phyloP scores from a whole-genome alignment of 2,329 filamentous ascomycete species.

The Huntiella savannae region DNA sequence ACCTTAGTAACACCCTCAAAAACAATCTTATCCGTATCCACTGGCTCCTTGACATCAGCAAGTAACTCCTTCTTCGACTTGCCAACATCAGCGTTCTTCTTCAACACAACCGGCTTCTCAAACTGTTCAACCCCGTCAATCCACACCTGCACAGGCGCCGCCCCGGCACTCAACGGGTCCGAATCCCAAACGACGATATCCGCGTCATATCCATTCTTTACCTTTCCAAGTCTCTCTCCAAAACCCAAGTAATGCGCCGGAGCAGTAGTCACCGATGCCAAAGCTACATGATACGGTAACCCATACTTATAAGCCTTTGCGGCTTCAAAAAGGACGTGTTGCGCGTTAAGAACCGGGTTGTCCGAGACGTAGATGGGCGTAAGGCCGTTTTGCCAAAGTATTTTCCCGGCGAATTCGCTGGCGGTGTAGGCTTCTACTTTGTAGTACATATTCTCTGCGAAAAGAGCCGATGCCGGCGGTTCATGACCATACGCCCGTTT shows the following conservation, averaged over 20 bases:
- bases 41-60: slow-evolving; percentile 24
- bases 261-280: slow-evolving; percentile 38
- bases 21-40: slow-evolving; percentile 23
- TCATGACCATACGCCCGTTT: slow-evolving; percentile 36
- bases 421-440: slow-evolving; percentile 47
- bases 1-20: slow-evolving; percentile 33
- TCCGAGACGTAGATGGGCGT: slow-evolving; percentile 52
- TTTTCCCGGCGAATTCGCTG: slow-evolving; percentile 46
- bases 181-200: slow-evolving; percentile 45
- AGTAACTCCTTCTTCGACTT: slow-evolving; percentile 22
- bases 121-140: slow-evolving; percentile 43
- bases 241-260: slow-evolving; percentile 40
- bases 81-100: slow-evolving; percentile 23
- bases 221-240: slow-evolving; percentile 37
- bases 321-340: slow-evolving; percentile 48
- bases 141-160: slow-evolving; percentile 41
- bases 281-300: slow-evolving; percentile 38
- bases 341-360: slow-evolving; percentile 50
- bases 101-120: slow-evolving; percentile 31
- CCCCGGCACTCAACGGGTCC: slow-evolving; percentile 40
- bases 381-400: slow-evolving; percentile 43
- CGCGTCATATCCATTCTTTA: slow-evolving; percentile 42
- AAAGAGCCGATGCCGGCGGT: slow-evolving; percentile 40
- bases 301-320: slow-evolving; percentile 41
- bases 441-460: slow-evolving; percentile 57